Base-by-base conservation (phyloP, 2,329 filamentous ascomycete species). In the Triangularia verruculosa region DNA sequence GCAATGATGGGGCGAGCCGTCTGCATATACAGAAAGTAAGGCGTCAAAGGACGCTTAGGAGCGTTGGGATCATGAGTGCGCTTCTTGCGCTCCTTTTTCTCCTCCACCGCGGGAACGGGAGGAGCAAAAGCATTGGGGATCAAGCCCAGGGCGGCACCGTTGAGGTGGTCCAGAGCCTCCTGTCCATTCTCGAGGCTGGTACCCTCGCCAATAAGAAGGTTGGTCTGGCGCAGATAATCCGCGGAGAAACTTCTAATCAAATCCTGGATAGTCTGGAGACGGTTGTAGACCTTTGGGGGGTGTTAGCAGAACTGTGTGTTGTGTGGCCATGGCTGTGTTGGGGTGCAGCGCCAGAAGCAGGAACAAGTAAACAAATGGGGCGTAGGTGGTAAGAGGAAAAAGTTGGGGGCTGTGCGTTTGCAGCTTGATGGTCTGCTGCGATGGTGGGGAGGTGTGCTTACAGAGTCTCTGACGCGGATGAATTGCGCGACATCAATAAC, bases 11-110 rank as follows among this genome's bases (percentile, higher is more conserved):
- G 85, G 57, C 95, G 90, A 68, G 92, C 92, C 68, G 90, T 89
- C 76, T 96, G 90, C 83, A 96, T 92, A 81, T 93, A 98, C 66
- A 97, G 82, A 82, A 98, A 97, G 82, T 96, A 97, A 2, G 94
- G 93, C 5, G 94, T 98, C 73, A 97, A 78, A 8, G 94, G 93
- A 58, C 93, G 88, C 86, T 97, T 98, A 65, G 94, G 94, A 6
- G 93, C 93, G 76, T 97, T 96, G 70, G 93, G 93, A 76, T 98
- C 94, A 73, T 91, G 88, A 51, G 87, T 88, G 66, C 89, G 86
- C 83, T 93, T 93, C 84, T 95, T 94, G 77, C 91, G 89, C 83
- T 95, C 93, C 84, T 93, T 93, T 84, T 92, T 90, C 76, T 88
- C 86, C 72, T 87, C 85, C 9, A 80, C 83, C 1, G 78, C 79